Conservation (phyloP, 2,329 filamentous ascomycete species). For the Mycosphaerella arachidis region DNA sequence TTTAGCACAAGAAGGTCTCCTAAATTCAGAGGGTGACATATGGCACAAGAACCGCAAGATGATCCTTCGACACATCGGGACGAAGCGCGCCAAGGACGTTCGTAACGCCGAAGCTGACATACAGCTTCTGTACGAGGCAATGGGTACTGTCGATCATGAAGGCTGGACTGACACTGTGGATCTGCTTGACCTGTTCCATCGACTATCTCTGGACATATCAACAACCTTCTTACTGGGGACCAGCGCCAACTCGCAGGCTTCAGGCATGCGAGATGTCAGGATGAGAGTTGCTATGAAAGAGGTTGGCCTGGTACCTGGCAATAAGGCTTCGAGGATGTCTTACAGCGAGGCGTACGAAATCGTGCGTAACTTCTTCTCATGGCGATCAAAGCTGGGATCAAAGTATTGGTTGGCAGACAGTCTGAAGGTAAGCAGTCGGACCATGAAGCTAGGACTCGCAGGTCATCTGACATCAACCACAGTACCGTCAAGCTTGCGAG, state of each 20-base stretch:
- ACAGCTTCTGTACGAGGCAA: conserved; percentile 16
- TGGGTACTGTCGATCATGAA: conserved; percentile 8
- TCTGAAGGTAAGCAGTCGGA: conserved; percentile 19
- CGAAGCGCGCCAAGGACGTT: conserved; percentile 17
- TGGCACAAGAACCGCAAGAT: conserved; percentile 22
- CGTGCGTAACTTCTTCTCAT: conserved; percentile 23
- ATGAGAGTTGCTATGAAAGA: conserved; percentile 20
- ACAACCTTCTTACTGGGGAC: conserved; percentile 33
- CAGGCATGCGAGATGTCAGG: conserved; percentile 15
- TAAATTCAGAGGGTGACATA: conserved; percentile 17
- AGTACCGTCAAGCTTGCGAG: conserved; percentile 37
- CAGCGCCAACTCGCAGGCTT: conserved; percentile 23
- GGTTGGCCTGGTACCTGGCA: conserved; percentile 19
- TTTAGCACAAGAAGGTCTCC: conserved; percentile 18
- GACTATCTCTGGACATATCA: conserved; percentile 36
- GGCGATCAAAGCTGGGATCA: conserved; percentile 24
- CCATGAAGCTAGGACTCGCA: background rate
- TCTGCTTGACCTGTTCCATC: conserved; percentile 32
- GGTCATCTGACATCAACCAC: background rate
- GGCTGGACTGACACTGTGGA: conserved; percentile 27
- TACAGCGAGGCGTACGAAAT: conserved; percentile 19
- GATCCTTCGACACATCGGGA: conserved; percentile 18
- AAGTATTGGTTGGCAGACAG: conserved; percentile 41
- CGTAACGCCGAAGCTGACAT: conserved; percentile 15
- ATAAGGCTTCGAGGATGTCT: conserved; percentile 10